Base-by-base conservation (phyloP, 75 land plant genomes). In the Pinus albicaulis region DNA sequence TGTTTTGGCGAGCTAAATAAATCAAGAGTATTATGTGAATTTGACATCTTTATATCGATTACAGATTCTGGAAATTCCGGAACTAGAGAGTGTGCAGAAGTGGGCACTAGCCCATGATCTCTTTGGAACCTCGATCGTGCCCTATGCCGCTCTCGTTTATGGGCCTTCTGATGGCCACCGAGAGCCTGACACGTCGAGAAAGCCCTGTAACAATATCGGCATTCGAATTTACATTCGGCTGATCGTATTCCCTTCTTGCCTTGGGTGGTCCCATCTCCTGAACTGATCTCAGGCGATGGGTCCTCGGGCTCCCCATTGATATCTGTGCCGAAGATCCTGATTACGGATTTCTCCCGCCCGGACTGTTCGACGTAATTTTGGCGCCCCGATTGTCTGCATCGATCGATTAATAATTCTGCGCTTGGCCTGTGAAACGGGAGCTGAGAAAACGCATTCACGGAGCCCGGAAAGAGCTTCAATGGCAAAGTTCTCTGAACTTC, bases 311-410 rank as follows among this genome's bases (percentile, higher is more conserved):
- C 10, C 10, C 28, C 36, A 19, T 20, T 48, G 73, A 92, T 74
- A 56, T 90, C 92, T 56, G 74, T 87, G 59, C 95, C 95, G 74
- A 92, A 92, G 56, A 92, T 83, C 22, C 92, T 83, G 52, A 44
- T 44, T 28, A 90, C 76, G 52, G 79, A 72, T 28, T 77, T 81
- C 62, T 75, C 76, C 55, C 62, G 22, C n/a, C 24, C 24, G 73
- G 0, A 5, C 52, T 7, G 52, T 8, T 44, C 52, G 17, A n/a
- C 24, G 24, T 61, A n/a, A 23, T 61, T 61, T n/a, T 8, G n/a
- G 1, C 12, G 3, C 36, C 70, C 41, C 12, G 79, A 0, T 23
- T 28, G 7, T 22, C 20, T 20, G 22, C 8, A 7, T 22, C 23
- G 22, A 58, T 58, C 23, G 20, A 5, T 31, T 5, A 14, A 26